Evolutionary conservation across 2,329 filamentous ascomycete genomes (phyloP).

Genomic region (Colletotrichum tropicale): DNA sequence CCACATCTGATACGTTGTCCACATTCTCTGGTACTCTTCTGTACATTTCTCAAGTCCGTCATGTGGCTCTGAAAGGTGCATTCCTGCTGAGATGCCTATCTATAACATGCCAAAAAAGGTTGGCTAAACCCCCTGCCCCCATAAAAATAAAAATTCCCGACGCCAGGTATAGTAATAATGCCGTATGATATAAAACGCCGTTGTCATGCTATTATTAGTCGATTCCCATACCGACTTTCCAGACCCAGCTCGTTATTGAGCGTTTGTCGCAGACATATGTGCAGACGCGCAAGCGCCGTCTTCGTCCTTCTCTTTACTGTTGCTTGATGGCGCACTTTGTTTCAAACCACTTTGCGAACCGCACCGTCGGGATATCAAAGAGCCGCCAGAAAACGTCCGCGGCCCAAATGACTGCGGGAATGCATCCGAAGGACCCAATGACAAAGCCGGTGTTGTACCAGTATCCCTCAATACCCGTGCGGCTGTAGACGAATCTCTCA

Average conservation of each 20-base stretch:
- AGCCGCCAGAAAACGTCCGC: slow-evolving; percentile 61
- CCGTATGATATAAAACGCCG: slow-evolving; percentile 13
- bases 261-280: background rate
- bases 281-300: background rate
- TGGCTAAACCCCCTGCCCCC: background rate
- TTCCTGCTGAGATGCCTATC: background rate
- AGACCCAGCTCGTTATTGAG: background rate
- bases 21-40: background rate
- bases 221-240: slow-evolving; percentile 4
- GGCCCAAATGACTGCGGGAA: slow-evolving; percentile 57
- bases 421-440: slow-evolving; percentile 50
- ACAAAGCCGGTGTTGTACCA: slow-evolving; percentile 52
- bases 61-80: background rate
- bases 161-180: slow-evolving; percentile 21
- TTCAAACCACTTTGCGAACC: slow-evolving; percentile 62
- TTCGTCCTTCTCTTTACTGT: background rate
- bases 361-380: slow-evolving; percentile 60
- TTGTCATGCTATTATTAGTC: slow-evolving; percentile 19
- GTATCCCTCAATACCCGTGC: slow-evolving; percentile 51
- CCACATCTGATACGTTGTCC: background rate
- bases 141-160: background rate
- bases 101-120: background rate
- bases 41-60: background rate
- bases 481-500: slow-evolving; percentile 50
- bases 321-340: slow-evolving; percentile 39